Evolutionary conservation across 495 filamentous ascomycete genomes (phyloP).

Genomic region (Neurospora intermedia): DNA sequence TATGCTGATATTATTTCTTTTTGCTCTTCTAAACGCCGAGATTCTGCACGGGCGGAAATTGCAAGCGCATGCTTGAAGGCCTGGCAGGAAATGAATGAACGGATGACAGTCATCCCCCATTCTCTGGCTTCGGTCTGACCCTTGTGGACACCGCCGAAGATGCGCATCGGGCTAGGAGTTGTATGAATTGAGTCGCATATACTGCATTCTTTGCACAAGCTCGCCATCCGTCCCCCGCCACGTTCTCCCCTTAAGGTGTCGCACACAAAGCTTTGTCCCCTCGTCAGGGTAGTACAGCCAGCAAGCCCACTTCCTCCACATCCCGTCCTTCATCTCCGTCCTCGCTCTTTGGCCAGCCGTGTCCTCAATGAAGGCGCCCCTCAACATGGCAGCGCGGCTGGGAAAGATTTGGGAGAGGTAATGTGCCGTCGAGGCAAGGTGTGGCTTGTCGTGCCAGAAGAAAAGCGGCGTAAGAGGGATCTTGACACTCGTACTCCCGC

Average conservation of each 20-base stretch:
- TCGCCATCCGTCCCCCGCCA: conserved; percentile 29
- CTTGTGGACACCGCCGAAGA: background rate
- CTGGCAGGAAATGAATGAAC: background rate
- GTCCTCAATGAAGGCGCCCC: conserved; percentile 39
- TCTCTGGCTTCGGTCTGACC: background rate
- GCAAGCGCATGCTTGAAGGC: background rate
- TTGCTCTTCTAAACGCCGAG: background rate
- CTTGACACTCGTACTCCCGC: background rate
- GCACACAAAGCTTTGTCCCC: conserved; percentile 26
- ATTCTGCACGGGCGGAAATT: background rate
- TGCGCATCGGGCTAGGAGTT: background rate
- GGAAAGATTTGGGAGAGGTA: conserved; percentile 34
- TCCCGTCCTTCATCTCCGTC: conserved; percentile 36
- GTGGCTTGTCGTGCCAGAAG: conserved; percentile 42
- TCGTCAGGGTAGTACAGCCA: conserved; percentile 38
- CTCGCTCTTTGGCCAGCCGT: conserved; percentile 34
- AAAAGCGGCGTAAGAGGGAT: conserved; percentile 37
- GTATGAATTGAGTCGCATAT: conserved; percentile 11
- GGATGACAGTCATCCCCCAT: background rate
- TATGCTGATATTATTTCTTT: background rate
- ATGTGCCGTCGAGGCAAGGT: conserved; percentile 31
- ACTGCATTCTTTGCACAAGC: conserved; percentile 17
- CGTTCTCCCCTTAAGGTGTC: conserved; percentile 33
- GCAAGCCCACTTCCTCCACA: conserved; percentile 35
- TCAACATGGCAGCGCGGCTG: conserved; percentile 25